Evolutionary conservation across 306 rosid genomes (phyloP), one percentile per base, ranked within the genome.

Genomic region (Pyrus pyrifolia): DNA sequence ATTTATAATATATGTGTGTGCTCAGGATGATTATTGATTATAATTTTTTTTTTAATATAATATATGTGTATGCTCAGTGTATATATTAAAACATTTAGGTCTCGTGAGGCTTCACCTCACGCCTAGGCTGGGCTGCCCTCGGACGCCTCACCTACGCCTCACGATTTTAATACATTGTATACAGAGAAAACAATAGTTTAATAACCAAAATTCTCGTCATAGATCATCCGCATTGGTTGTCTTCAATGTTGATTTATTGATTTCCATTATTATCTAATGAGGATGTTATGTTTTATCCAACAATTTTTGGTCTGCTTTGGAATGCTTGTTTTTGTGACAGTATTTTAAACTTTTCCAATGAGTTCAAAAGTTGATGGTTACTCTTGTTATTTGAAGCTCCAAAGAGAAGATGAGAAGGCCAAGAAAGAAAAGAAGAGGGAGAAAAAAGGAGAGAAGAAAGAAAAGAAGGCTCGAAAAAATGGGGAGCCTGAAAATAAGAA

Each of bases 351-450:
- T 44, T 25, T 23, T 44, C 6, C 35, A 6, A 30, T 30, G 33
- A 27, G 51, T 29, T 63, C 67, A 44, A 1, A 30, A 66, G 67
- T 42, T 71, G 74, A 76, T 19, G 74, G 65, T 55, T 63, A 49
- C 21, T 67, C 51, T 72, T 30, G 29, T 51, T 55, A 68, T 52
- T 45, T 52, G 38, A 62, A 77, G 72, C 70, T 45, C 51, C 75
- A 66, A 66, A 77, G 69, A 71, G 78, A 81, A 65, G 67, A 11
- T 22, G 75, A 71, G 74, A 77, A 66, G 40, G 78, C 81, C 66
- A 76, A 46, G 68, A 81, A 81, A 72, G 85, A 81, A 27, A 66
- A 49, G 58, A 81, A 82, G 72, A 77, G 76, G 40, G 78, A 82
- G 72, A 78, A 62, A 58, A 67, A 72, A 11, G 40, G 71, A 44